Conservation (phyloP, 208 protist genomes). For the Leishmania braziliensis region DNA sequence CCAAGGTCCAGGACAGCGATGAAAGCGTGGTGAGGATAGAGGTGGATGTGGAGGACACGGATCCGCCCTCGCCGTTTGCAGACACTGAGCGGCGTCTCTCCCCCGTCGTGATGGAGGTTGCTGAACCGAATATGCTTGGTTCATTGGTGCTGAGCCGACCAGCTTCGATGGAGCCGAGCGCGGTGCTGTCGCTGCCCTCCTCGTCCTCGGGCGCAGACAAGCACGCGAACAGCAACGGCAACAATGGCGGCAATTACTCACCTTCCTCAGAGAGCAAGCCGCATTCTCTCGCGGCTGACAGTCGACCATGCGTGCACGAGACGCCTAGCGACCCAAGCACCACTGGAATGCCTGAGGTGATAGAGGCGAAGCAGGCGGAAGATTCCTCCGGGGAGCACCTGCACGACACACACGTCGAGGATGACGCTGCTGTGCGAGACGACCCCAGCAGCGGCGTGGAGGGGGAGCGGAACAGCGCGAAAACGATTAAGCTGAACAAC, state of each 20-base stretch:
- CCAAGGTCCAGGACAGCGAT: conserved; percentile 11
- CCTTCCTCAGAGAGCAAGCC: background rate
- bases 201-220: background rate
- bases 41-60: conserved; percentile 24
- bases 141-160: conserved; percentile 36
- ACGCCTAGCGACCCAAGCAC: conserved; percentile 4
- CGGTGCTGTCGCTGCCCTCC: background rate
- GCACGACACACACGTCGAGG: background rate
- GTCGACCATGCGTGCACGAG: background rate
- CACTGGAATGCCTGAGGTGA: background rate
- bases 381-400: background rate
- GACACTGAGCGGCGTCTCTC: conserved; percentile 28
- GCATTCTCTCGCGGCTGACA: conserved; percentile 5
- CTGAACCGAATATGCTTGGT: conserved; percentile 28
- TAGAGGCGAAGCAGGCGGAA: background rate
- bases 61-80: conserved; percentile 11
- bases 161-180: conserved; percentile 31
- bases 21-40: conserved; percentile 12
- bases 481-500: conserved; percentile 79
- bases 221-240: conserved; percentile 2
- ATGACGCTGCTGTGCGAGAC: conserved; percentile 2
- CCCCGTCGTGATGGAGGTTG: conserved; percentile 17
- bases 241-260: too few relatives aligned
- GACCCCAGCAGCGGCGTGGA: background rate
- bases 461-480: conserved; percentile 3